Conservation (phyloP, 495 filamentous ascomycete genomes). For the Penicillium ucsense region DNA sequence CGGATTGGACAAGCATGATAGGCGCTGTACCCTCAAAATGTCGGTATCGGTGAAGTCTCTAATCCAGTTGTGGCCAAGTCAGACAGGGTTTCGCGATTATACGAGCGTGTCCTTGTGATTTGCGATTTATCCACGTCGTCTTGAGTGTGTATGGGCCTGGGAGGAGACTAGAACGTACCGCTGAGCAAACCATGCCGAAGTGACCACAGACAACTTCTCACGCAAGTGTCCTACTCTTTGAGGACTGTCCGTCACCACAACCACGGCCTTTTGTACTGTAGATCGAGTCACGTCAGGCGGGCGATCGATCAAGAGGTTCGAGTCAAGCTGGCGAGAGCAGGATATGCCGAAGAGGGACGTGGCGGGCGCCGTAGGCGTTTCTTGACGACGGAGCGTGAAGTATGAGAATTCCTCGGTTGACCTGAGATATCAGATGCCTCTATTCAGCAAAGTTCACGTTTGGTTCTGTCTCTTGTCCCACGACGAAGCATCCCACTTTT, state of each 20-base stretch:
- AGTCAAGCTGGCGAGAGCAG: slow-evolving; percentile 84
- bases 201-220: slow-evolving; percentile 80
- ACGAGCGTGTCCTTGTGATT: no score
- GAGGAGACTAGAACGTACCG: slow-evolving; percentile 48
- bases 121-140: no score
- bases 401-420: slow-evolving; percentile 94
- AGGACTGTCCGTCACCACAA: slow-evolving; percentile 87
- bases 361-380: slow-evolving; percentile 44
- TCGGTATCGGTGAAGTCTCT: slow-evolving; percentile 66
- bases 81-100: no score
- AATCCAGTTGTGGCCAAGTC: background rate
- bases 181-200: slow-evolving; percentile 93
- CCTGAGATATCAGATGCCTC: slow-evolving; percentile 25
- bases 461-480: no score
- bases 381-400: slow-evolving; percentile 78
- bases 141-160: no score
- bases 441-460: no score
- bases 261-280: slow-evolving; percentile 97
- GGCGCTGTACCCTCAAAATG: slow-evolving; percentile 51
- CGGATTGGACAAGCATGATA: background rate
- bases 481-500: no score
- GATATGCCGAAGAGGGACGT: slow-evolving; percentile 94
- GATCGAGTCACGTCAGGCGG: slow-evolving; percentile 86
- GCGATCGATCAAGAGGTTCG: slow-evolving; percentile 62
- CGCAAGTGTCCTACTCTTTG: slow-evolving; percentile 68